A percentile compares a stretch with the other conserved stretches of the same genome.
phyloP scores from a whole-genome alignment of 1,284 basidiomycete genomes.

The Bondarzewia mesenterica region DNA sequence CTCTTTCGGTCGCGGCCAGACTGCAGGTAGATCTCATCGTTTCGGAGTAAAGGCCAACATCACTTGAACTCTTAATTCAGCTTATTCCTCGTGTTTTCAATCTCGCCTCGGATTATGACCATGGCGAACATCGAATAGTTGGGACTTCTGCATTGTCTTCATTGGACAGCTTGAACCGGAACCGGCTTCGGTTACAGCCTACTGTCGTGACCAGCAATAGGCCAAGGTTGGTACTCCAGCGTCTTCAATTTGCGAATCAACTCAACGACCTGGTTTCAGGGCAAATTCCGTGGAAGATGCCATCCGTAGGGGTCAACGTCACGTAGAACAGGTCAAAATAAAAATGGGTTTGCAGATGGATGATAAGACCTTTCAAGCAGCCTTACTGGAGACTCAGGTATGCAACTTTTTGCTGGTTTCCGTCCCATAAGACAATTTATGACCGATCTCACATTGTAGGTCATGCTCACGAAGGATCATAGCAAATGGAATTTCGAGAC shows the following conservation, averaged over 20 bases:
- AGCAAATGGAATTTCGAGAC: conserved; percentile 91
- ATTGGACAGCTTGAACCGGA: conserved; percentile 89
- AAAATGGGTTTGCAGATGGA: conserved; percentile 91
- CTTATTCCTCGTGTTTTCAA: conserved; percentile 82
- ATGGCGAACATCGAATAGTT: conserved; percentile 69
- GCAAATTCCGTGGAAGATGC: conserved; percentile 85
- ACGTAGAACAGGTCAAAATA: conserved; percentile 85
- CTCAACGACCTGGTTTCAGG: conserved; percentile 28
- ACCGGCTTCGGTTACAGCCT: conserved; percentile 61
- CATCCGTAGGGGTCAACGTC: conserved; percentile 80
- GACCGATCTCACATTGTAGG: conserved; percentile 39
- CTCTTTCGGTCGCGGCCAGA: conserved; percentile 72
- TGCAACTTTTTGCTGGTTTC: neutral
- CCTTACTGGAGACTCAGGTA: conserved; percentile 80
- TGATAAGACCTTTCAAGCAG: conserved; percentile 80
- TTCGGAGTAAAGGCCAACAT: conserved; percentile 1
- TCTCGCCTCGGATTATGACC: conserved; percentile 71
- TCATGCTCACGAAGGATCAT: conserved; percentile 85
- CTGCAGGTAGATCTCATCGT: conserved; percentile 56
- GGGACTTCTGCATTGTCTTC: conserved; percentile 82
- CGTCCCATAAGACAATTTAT: neutral
- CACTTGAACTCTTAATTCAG: conserved; percentile 27
- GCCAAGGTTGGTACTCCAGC: conserved; percentile 39
- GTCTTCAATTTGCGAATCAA: neutral
- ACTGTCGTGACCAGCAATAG: conserved; percentile 42